These are phyloP conservation scores for Pleurotus ostreatus DNA, from an alignment of 768 basidiomycete species.

Conservation along the genomic window DNA sequence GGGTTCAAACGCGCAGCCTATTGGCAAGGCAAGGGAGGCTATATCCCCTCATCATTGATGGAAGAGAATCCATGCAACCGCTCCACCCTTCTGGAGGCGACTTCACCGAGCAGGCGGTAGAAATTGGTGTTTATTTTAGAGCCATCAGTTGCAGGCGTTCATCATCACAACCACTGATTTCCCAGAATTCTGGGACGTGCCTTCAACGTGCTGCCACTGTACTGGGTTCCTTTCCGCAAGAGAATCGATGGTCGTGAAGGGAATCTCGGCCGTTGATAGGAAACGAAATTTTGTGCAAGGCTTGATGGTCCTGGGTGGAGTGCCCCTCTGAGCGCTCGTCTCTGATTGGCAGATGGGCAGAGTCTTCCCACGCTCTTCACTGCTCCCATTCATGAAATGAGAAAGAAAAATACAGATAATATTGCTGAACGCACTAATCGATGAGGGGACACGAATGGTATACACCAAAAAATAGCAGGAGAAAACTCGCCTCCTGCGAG, in stretches of 20 bases:
- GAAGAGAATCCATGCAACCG: neutral
- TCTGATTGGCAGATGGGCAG: slow-evolving; percentile 2
- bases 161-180: neutral
- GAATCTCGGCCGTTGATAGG: slow-evolving; percentile 6
- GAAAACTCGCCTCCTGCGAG: neutral
- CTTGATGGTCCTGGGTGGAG: neutral
- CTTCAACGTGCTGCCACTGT: neutral
- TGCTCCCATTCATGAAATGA: too few species aligned
- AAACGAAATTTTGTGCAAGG: neutral
- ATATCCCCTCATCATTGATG: neutral
- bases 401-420: neutral
- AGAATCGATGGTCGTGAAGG: slow-evolving; percentile 1
- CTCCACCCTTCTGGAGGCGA: neutral
- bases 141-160: neutral
- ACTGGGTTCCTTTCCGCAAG: slow-evolving; percentile 5
- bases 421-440: neutral
- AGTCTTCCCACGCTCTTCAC: neutral
- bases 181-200: neutral
- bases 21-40: too few species aligned
- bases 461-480: too few species aligned
- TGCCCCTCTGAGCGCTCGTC: neutral
- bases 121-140: too few species aligned
- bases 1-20: too few species aligned
- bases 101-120: neutral
- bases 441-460: neutral